phyloP scores from a whole-genome alignment of 106 monocot genomes.

The Triglochin maritima region DNA sequence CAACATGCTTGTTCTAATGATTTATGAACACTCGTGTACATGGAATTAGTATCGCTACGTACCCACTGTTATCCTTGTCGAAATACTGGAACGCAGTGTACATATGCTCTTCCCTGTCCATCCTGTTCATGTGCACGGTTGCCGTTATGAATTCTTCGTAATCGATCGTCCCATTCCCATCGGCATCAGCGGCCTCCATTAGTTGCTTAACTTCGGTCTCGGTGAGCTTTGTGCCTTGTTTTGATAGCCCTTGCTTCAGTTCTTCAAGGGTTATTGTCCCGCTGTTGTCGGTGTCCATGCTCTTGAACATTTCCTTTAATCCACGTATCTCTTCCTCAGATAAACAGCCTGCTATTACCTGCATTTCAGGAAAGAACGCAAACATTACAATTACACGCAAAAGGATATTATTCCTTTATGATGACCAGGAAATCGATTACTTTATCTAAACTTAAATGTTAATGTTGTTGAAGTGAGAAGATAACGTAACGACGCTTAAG shows the following conservation, averaged over 20 bases:
- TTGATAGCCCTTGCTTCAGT: slow-evolving; percentile 34
- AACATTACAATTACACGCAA: neutral
- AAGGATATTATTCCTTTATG: neutral
- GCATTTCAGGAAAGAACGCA: neutral
- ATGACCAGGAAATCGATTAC: too few species aligned
- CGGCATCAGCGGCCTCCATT: slow-evolving; percentile 74
- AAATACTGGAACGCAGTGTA: slow-evolving; percentile 88
- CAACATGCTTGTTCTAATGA: neutral
- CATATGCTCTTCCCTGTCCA: slow-evolving; percentile 86
- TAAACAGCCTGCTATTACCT: slow-evolving; percentile 50
- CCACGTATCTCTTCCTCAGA: slow-evolving; percentile 47
- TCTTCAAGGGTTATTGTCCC: slow-evolving; percentile 57
- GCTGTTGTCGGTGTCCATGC: slow-evolving; percentile 46
- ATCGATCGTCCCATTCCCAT: slow-evolving; percentile 93
- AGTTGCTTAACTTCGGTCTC: slow-evolving; percentile 40
- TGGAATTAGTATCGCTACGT: neutral
- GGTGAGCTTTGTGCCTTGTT: slow-evolving; percentile 43
- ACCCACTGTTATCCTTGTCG: slow-evolving; percentile 73
- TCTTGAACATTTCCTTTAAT: slow-evolving; percentile 58
- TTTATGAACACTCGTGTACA: neutral
- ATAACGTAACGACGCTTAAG: too few species aligned
- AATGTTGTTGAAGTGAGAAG: too few species aligned
- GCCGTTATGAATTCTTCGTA: slow-evolving; percentile 95
- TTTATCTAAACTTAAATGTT: too few species aligned
- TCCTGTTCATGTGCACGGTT: slow-evolving; percentile 80